A percentile compares a stretch with the other conserved stretches of the same genome.
phyloP scores from a whole-genome alignment of 768 basidiomycete species.

The Exidia glandulosa region DNA sequence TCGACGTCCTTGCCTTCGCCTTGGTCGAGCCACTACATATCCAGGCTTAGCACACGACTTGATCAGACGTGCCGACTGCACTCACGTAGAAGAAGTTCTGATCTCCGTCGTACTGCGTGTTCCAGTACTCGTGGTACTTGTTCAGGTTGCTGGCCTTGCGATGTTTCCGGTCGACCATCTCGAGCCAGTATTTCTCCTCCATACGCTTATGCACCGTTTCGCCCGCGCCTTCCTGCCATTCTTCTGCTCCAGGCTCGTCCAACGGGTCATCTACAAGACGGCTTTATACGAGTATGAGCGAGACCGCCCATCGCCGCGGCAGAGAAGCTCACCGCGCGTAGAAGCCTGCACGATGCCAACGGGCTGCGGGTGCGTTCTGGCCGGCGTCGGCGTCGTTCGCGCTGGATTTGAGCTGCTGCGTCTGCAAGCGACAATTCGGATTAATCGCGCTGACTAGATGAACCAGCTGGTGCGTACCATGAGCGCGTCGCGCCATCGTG shows the following conservation, averaged over 20 bases:
- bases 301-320: no score
- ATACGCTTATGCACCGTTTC: neutral
- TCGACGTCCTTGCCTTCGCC: constrained; percentile 47
- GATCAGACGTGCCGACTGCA: no score
- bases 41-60: neutral
- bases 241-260: neutral
- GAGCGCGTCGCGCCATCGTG: neutral
- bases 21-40: constrained; percentile 41
- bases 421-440: neutral
- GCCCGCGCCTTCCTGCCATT: neutral
- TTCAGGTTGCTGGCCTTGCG: neutral
- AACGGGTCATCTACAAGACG: neutral
- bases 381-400: neutral
- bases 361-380: neutral
- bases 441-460: neutral
- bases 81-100: neutral
- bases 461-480: neutral
- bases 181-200: neutral
- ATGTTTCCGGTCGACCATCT: neutral
- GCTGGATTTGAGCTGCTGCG: neutral
- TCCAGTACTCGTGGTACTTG: neutral
- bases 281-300: no score
- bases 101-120: neutral
- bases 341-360: neutral
- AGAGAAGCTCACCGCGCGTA: neutral